Base-by-base conservation (phyloP, 129 eudicot genomes). In the Cynara cardunculus region DNA sequence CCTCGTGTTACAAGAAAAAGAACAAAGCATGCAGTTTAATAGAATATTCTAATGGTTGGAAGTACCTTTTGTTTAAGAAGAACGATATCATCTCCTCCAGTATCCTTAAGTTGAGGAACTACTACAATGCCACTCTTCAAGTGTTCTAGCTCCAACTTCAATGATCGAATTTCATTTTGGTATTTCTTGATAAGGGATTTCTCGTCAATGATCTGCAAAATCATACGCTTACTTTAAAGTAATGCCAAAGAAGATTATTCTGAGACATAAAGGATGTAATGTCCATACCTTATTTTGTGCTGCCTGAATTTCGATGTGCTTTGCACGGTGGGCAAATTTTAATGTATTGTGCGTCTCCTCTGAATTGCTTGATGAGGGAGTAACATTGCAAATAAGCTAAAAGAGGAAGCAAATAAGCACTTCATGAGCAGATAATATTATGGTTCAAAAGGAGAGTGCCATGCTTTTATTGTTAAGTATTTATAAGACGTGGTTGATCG, bases 311-410 rank as follows among this genome's bases (percentile, higher is more conserved):
- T 95, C 99, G 65, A 95, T 89, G 76, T 88, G 96, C 80, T 95
- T 95, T 69, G 99, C 96, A 69, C 97, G 97, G 80, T 95, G 97
- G 39, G 99, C 99, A 83, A 95, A 95, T 85, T 95, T 95, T 83
- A 95, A 82, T 18, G 99, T 95, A 80, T 95, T 95, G 72, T 95
- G 97, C 13, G 99, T 95, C 87, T 95, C 99, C 85, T 95, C 99
- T 39, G 96, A 85, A 88, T 87, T 90, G 85, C 97, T 95, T 85
- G 97, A 95, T 64, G 99, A 92, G 31, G 99, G 99, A 69, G 97
- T 95, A 41, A 95, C 90, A 41, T 88, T 92, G 87, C 97, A 94
- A 27, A 94, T 92, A 81, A 92, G 96, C 99, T 95, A 89, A 30
- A 85, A 46, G 76, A 72, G 41, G 35, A 80, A 18, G 13, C 9